Evolutionary conservation across 768 basidiomycete genomes (phyloP).

Genomic region (Phylloporus sp.): DNA sequence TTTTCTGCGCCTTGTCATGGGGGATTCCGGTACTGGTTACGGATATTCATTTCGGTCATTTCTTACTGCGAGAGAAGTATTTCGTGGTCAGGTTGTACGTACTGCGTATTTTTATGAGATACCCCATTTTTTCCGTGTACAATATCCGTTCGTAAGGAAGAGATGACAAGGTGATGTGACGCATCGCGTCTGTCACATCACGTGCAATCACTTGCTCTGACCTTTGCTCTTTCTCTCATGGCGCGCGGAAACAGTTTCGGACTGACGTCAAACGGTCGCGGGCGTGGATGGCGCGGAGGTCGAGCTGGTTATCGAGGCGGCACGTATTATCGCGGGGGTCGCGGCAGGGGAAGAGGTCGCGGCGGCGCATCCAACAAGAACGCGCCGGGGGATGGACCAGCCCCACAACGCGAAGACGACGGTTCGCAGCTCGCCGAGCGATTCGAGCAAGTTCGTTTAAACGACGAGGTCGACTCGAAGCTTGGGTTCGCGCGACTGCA

Average conservation of each 20-base stretch:
- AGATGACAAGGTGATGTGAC: slow-evolving; percentile 16
- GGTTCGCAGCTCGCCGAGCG: slow-evolving; percentile 81
- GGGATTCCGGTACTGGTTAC: slow-evolving; percentile 19
- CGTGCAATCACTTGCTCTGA: slow-evolving; percentile 7
- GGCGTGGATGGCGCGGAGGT: slow-evolving; percentile 38
- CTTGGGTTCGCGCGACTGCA: slow-evolving; percentile 81
- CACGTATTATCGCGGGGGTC: slow-evolving; percentile 43
- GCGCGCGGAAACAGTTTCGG: slow-evolving; percentile 54
- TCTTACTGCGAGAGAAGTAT: slow-evolving; percentile 1
- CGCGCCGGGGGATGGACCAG: slow-evolving; percentile 42
- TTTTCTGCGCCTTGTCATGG: slow-evolving; percentile 2
- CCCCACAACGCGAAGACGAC: slow-evolving; percentile 77
- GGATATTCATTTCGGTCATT: slow-evolving; percentile 14
- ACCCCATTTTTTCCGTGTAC: slow-evolving; percentile 21
- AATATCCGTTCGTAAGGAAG: not conserved
- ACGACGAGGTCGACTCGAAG: slow-evolving; percentile 90
- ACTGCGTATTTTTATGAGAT: slow-evolving; percentile 19
- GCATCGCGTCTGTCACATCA: slow-evolving; percentile 25
- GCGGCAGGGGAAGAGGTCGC: slow-evolving; percentile 41
- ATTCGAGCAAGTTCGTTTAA: slow-evolving; percentile 71
- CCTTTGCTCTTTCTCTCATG: slow-evolving; percentile 14
- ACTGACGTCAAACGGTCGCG: slow-evolving; percentile 42
- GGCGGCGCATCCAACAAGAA: slow-evolving; percentile 28
- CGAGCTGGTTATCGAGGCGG: slow-evolving; percentile 31
- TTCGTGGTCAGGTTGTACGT: slow-evolving; percentile 8